Base-by-base conservation (phyloP, 257 asterid species). In the Primulina huaijiensis region DNA sequence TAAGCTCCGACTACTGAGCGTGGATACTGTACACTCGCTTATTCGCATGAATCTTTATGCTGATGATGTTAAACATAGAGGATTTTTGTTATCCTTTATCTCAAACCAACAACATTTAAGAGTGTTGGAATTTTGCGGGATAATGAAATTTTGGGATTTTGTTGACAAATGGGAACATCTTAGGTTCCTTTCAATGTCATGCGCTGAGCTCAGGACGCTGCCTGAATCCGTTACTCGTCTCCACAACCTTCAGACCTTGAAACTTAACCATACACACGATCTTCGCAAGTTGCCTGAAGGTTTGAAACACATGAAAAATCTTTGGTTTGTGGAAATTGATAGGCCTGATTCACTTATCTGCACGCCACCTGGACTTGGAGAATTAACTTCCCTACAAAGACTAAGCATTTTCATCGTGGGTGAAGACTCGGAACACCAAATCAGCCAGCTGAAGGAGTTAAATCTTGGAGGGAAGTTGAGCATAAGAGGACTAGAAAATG, bases 371-470 rank as follows among this genome's bases (percentile, higher is more conserved):
- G 74, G 69, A 37, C 10, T 78, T 23, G 34, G 79, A 21, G 71
- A 71, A 0, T 56, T 74, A 57, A 56, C 57, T 21, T 62, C 25
- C 65, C 53, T 74, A 43, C 74, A 65, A 2, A 50, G 40, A 43
- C 66, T 78, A 20, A 74, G 79, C 57, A 43, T 68, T 11, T 78
- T 74, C 65, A 78, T 78, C 56, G 82, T 78, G 67, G 76, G 76
- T 30, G 59, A 43, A 10, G 74, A 74, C 20, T n/a, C 60, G 4
- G 40, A 46, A 55, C 71, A 70, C 61, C 65, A 65, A 52, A 70
- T 78, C 53, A 37, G 21, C 68, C 82, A 78, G 57, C 63, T 78
- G 57, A 74, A 74, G 76, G 74, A 65, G 9, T 46, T 73, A 11
- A 63, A 73, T 19, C 58, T 78, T 50, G 65, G 65, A 16, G 76